These are phyloP conservation scores for Achaetomium macrosporum DNA, from an alignment of 2,329 filamentous ascomycete species.

Conservation along the genomic window DNA sequence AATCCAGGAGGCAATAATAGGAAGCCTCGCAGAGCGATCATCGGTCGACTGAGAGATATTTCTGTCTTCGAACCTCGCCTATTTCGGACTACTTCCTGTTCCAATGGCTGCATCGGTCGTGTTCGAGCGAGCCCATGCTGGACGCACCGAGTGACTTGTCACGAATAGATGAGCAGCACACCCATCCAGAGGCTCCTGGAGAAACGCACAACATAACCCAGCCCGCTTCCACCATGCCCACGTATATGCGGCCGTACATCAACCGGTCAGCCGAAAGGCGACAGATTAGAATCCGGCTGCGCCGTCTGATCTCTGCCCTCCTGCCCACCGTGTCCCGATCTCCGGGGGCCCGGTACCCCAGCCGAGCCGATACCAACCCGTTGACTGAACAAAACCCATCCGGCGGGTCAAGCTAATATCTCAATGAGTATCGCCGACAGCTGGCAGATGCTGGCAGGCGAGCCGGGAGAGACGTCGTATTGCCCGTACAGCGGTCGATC, in stretches of 20 bases:
- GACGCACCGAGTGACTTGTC: slow-evolving; percentile 8
- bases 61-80: neutral
- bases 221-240: slow-evolving; percentile 1
- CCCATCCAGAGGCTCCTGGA: neutral
- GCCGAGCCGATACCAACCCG: too few species aligned
- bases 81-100: too few species aligned
- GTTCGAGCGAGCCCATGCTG: neutral
- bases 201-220: slow-evolving; percentile 15
- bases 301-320: neutral
- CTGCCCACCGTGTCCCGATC: neutral
- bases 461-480: too few species aligned
- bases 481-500: too few species aligned
- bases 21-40: neutral
- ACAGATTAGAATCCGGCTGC: neutral
- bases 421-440: neutral
- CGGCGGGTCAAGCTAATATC: too few species aligned
- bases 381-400: too few species aligned
- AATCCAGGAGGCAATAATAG: neutral
- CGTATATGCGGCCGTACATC: neutral
- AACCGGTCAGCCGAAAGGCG: neutral
- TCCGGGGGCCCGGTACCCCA: too few species aligned
- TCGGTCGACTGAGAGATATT: neutral
- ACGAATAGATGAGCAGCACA: slow-evolving; percentile 6
- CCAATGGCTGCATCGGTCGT: too few species aligned
- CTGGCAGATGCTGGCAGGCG: neutral